A percentile compares a stretch with the other conserved stretches of the same genome.
Conservation (phyloP, 345 rosid species). For the Populus alba region DNA sequence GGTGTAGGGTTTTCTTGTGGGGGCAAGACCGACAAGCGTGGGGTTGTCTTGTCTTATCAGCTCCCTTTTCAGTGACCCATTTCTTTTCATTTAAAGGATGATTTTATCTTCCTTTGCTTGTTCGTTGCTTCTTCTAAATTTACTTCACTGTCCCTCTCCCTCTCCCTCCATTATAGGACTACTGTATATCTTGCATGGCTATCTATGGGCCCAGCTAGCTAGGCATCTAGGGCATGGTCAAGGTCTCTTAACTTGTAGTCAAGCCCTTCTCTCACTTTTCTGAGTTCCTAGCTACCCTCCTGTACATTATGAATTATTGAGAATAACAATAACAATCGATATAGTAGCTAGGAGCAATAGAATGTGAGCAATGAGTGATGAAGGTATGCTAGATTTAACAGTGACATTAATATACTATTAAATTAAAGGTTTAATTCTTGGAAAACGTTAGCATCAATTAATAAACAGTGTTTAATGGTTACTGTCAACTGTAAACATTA, state of each 20-base stretch:
- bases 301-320: not conserved
- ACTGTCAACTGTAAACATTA: not conserved
- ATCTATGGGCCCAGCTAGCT: not conserved
- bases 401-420: too few relatives aligned
- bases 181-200: not conserved
- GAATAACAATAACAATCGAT: not conserved
- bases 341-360: not conserved
- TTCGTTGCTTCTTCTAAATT: not conserved
- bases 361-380: not conserved
- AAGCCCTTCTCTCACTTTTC: not conserved
- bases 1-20: not conserved
- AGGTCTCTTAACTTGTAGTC: not conserved
- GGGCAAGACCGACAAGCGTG: conserved; percentile 42
- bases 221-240: not conserved
- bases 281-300: too few relatives aligned
- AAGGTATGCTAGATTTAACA: too few relatives aligned
- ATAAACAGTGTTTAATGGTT: not conserved
- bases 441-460: too few relatives aligned
- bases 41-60: conserved; percentile 43
- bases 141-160: not conserved
- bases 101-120: not conserved
- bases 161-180: not conserved
- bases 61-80: conserved; percentile 11
- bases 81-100: not conserved
- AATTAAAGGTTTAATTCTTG: too few relatives aligned